Evolutionary conservation across 345 rosid species (phyloP), one percentile per base, ranked within the genome.

Genomic region (Eucalyptus sp.): DNA sequence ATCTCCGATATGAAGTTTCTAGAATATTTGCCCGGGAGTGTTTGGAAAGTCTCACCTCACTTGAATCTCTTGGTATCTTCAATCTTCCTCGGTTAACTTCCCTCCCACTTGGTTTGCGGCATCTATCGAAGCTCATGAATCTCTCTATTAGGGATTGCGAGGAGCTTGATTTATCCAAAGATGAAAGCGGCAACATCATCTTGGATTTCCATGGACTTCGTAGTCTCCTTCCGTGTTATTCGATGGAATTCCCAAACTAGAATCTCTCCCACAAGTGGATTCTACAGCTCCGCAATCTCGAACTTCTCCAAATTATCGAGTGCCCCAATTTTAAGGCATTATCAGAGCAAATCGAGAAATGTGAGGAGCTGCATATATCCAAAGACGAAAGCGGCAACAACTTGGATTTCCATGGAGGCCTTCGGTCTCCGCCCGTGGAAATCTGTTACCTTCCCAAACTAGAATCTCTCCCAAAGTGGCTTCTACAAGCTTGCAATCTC

Each of bases 261-360:
- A 46, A 44, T 54, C 66, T 33, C 86, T 91, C 7, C 93, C 91
- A n/a, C 86, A n/a, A 68, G 6, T 89, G 91, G 68, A 84, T 90
- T 58, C 41, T 62, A 37, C 88, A 24, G 7, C 48, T 81, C 37
- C 79, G 11, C n/a, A 25, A 16, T 44, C 90, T 90, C 11, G 84
- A 88, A 14, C 49, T 60, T 62, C 87, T 92, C 33, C 22, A 88
- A 14, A 88, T 89, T 51, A n/a, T 18, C 54, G 83, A 48, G 7
- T 92, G 92, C 64, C 87, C 87, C 7, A 41, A 88, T 64, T 86
- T 89, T 43, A 46, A 16, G 83, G 29, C 1, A 4, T 9, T 62
- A 5, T 43, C 83, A 33, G 12, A 87, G 20, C 41, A 37, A 4
- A 37, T 37, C 41, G 41, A 37, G 4, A 37, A 37, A 37, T 37